phyloP scores from a whole-genome alignment of 2,329 filamentous ascomycete species.

The Fusarium redolens region DNA sequence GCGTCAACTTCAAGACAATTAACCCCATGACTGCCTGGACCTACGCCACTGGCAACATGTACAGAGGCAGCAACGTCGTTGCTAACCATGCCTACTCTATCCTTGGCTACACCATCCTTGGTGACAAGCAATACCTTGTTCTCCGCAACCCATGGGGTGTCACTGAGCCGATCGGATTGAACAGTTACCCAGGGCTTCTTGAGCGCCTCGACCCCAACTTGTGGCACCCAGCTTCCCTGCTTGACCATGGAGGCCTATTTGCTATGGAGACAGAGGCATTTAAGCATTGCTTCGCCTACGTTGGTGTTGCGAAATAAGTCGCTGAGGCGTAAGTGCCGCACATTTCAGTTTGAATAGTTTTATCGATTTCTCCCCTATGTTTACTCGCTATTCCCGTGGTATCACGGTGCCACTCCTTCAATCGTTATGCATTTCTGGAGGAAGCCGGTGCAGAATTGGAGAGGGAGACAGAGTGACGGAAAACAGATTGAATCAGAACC shows the following conservation, averaged over 20 bases:
- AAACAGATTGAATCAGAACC: background rate
- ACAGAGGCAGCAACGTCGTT: constrained; percentile 56
- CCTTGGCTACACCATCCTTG: constrained; percentile 52
- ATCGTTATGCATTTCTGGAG: background rate
- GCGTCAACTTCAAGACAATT: constrained; percentile 57
- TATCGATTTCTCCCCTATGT: background rate
- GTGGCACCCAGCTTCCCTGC: constrained; percentile 52
- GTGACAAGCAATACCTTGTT: constrained; percentile 55
- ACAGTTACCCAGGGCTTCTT: constrained; percentile 54
- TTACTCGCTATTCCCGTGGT: background rate
- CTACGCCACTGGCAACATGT: constrained; percentile 52
- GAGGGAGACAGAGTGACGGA: background rate
- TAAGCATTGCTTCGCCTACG: constrained; percentile 51
- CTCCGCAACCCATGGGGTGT: constrained; percentile 59
- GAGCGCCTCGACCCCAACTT: constrained; percentile 51
- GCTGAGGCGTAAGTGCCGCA: background rate
- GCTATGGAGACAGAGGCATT: constrained; percentile 51
- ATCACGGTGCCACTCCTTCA: background rate
- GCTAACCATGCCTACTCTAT: constrained; percentile 60
- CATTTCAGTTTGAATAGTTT: background rate
- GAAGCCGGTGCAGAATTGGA: background rate
- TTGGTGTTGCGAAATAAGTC: constrained; percentile 48
- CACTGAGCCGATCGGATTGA: constrained; percentile 55
- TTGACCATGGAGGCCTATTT: constrained; percentile 53
- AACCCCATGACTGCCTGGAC: constrained; percentile 57